Evolutionary conservation across 148 eudicot species (phyloP).

Genomic region (Amaranthus hypochondriacus): DNA sequence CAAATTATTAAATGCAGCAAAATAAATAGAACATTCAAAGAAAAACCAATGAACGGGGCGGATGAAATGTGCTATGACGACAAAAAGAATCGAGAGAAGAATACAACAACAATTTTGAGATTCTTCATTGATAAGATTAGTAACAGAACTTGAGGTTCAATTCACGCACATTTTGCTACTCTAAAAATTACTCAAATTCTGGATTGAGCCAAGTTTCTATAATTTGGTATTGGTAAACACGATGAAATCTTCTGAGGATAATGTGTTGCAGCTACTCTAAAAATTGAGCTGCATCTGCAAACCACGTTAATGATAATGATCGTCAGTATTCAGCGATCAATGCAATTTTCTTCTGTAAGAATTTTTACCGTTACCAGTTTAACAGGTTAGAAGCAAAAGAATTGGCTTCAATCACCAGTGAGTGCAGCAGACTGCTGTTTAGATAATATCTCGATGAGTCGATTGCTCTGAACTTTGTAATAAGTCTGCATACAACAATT

Average conservation of each 20-base stretch:
- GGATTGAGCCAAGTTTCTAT: neutral
- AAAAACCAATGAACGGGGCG: too few species aligned
- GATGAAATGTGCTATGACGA: too few species aligned
- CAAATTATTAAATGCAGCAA: too few species aligned
- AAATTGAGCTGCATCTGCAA: slow-evolving; percentile 26
- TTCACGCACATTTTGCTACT: too few species aligned
- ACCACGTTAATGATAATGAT: neutral
- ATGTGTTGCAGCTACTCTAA: slow-evolving; percentile 24
- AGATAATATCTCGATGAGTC: neutral
- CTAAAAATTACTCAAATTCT: neutral
- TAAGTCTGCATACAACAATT: neutral
- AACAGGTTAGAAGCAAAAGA: neutral
- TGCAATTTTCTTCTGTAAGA: neutral
- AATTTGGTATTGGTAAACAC: neutral
- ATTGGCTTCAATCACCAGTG: neutral
- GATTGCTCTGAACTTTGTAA: neutral
- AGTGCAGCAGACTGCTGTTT: slow-evolving; percentile 12
- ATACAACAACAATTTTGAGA: too few species aligned
- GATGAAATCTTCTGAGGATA: neutral
- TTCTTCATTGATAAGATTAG: too few species aligned
- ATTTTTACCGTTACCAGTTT: neutral
- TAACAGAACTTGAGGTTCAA: too few species aligned
- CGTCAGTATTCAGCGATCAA: neutral
- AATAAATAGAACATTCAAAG: too few species aligned
- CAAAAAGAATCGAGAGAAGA: too few species aligned